Conservation (phyloP, 2,329 filamentous ascomycete genomes). For the Colletotrichum sp. region DNA sequence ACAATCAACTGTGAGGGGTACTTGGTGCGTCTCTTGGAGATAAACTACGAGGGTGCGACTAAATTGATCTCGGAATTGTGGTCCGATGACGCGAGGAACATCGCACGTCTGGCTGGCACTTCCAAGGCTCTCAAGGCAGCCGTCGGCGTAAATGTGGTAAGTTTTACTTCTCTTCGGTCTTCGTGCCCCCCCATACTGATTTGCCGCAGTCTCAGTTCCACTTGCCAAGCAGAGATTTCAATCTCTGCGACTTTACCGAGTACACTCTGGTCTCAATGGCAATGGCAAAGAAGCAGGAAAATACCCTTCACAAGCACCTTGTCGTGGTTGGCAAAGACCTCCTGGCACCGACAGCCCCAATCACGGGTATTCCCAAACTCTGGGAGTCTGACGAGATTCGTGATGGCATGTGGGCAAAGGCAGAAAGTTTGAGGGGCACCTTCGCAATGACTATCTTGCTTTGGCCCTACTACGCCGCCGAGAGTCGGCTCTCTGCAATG, state of each 20-base stretch:
- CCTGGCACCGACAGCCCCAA: no score
- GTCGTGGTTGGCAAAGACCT: not conserved
- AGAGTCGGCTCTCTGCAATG: not conserved
- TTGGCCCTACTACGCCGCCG: not conserved
- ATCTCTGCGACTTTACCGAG: not conserved
- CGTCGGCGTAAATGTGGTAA: not conserved
- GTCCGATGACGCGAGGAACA: not conserved
- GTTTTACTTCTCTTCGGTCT: not conserved
- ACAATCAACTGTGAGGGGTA: not conserved
- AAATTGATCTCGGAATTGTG: not conserved
- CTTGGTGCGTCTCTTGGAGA: not conserved
- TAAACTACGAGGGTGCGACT: not conserved
- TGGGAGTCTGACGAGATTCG: not conserved
- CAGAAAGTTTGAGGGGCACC: not conserved
- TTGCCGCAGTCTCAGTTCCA: conserved; percentile 3
- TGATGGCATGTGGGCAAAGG: not conserved
- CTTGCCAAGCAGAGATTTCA: not conserved
- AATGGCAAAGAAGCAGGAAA: not conserved
- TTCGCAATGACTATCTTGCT: not conserved
- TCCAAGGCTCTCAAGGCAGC: not conserved
- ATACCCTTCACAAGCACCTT: not conserved
- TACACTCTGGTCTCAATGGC: not conserved
- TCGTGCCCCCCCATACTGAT: not conserved
- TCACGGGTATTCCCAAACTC: not conserved
- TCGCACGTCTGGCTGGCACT: not conserved